Evolutionary conservation across 176 grass and related monocot species (phyloP).

Genomic region (Raddia guianensis): DNA sequence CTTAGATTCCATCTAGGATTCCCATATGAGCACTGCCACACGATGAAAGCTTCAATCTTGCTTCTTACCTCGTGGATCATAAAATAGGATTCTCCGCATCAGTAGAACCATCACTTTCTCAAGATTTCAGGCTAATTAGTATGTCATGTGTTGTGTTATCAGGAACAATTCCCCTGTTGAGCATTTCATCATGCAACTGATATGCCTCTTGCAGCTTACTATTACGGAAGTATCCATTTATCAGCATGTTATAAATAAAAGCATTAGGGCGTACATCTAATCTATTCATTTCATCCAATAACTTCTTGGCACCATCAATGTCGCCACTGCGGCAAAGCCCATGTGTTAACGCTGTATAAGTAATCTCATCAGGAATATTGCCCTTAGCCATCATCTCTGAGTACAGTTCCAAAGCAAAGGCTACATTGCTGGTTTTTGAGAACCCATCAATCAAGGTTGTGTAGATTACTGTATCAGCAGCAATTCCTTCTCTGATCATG

Average conservation of each 20-base stretch:
- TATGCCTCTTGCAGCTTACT: conserved; percentile 77
- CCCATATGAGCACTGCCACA: conserved; percentile 2
- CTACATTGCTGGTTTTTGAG: conserved; percentile 64
- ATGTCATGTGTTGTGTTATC: conserved; percentile 69
- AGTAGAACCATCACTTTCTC: conserved; percentile 16
- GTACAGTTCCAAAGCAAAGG: conserved; percentile 68
- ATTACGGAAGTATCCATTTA: conserved; percentile 62
- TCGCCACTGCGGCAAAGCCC: conserved; percentile 77
- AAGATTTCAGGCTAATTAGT: conserved; percentile 48
- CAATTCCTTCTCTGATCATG: conserved; percentile 69
- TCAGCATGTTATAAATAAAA: conserved; percentile 80
- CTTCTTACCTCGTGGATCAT: conserved; percentile 24
- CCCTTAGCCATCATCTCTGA: conserved; percentile 66
- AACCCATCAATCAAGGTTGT: conserved; percentile 91
- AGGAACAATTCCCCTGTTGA: conserved; percentile 63
- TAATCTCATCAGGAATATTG: conserved; percentile 72
- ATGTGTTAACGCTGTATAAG: conserved; percentile 68
- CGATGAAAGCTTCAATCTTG: neutral
- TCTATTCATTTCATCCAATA: conserved; percentile 78
- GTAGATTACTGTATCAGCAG: conserved; percentile 58
- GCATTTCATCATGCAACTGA: conserved; percentile 85
- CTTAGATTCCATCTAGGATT: conserved; percentile 33
- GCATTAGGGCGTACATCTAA: conserved; percentile 64
- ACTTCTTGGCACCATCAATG: conserved; percentile 60
- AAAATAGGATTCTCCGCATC: conserved; percentile 24